Base-by-base conservation (phyloP, 1,284 basidiomycete genomes). In the Blastosporella zonata region DNA sequence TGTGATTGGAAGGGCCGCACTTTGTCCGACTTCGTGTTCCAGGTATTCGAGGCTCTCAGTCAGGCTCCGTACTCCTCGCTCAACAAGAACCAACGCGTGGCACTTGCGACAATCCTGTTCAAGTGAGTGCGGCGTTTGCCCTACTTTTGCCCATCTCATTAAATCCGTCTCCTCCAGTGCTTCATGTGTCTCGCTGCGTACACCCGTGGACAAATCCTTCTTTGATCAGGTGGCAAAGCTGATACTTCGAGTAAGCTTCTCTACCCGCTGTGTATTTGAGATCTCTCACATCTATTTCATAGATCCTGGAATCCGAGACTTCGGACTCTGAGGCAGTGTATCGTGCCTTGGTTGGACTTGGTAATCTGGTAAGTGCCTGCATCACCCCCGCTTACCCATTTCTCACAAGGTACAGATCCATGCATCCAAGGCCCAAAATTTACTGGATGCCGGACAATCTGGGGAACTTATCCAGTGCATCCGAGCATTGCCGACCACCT, bases 261-360 rank as follows among this genome's bases (percentile, higher is more conserved):
- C 15, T 46, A 39, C 18, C 7, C 17, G 9, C 8, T 29, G 17
- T 12, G 17, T 6, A 35, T 21, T 23, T 34, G 38, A 13, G 34
- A 15, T 9, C 18, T 20, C 42, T 47, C 49, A 46, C 25, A 25
- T 37, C 35, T 47, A 48, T 52, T 40, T 7, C 20, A 43, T 3
- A 87, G 83, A 72, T 90, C 12, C 66, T 93, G 17, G 67, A 76
- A 50, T 72, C 75, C 36, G 91, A 95, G 66, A 78, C 67, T 35
- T 69, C 70, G 13, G 96, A 99, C 53, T 74, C 82, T 17, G 96
- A 99, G 63, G 83, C 88, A 2, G 77, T 81, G 10, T 98, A 98
- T 65, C 84, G 96, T 22, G 75, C 87, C 1, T 68, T 91, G 6
- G 88, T 97, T 12, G 94, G 88, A 0, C 72, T 97, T 2, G 96